Conservation (phyloP, 352 stramenopile genomes). For the Pseudoperonospora humuli region DNA sequence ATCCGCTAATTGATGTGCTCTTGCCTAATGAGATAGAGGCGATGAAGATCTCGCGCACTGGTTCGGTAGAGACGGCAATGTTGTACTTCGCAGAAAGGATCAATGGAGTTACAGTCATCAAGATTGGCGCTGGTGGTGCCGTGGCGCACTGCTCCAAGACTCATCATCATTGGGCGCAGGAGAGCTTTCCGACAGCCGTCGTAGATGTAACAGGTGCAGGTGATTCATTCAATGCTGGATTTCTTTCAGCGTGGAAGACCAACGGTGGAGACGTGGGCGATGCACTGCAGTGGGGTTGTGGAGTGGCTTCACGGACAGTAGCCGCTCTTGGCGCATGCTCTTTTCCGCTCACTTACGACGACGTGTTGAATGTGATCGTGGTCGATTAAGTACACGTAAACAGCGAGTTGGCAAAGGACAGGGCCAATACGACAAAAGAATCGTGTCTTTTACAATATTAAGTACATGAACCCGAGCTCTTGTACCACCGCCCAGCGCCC, state of each 20-base stretch:
- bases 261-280: slow-evolving; percentile 35
- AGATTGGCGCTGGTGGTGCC: slow-evolving; percentile 57
- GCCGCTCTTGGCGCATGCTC: slow-evolving; percentile 48
- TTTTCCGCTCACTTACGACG: slow-evolving; percentile 29
- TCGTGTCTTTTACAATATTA: no score
- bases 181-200: slow-evolving; percentile 46
- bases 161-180: slow-evolving; percentile 32
- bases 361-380: slow-evolving; percentile 37
- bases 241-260: slow-evolving; percentile 60
- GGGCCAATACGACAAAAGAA: no score
- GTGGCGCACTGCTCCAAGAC: slow-evolving; percentile 40
- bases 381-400: not conserved
- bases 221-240: slow-evolving; percentile 83
- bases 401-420: no score
- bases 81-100: slow-evolving; percentile 37
- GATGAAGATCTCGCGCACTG: slow-evolving; percentile 45
- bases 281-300: slow-evolving; percentile 60
- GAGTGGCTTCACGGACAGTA: slow-evolving; percentile 52
- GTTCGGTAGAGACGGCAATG: slow-evolving; percentile 47
- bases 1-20: slow-evolving; percentile 73
- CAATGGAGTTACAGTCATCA: slow-evolving; percentile 54
- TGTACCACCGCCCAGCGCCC: no score
- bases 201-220: slow-evolving; percentile 77
- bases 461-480: no score
- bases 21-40: slow-evolving; percentile 81